Base-by-base conservation (phyloP, 139 green algal genomes). In the Chlorella ohadii region DNA sequence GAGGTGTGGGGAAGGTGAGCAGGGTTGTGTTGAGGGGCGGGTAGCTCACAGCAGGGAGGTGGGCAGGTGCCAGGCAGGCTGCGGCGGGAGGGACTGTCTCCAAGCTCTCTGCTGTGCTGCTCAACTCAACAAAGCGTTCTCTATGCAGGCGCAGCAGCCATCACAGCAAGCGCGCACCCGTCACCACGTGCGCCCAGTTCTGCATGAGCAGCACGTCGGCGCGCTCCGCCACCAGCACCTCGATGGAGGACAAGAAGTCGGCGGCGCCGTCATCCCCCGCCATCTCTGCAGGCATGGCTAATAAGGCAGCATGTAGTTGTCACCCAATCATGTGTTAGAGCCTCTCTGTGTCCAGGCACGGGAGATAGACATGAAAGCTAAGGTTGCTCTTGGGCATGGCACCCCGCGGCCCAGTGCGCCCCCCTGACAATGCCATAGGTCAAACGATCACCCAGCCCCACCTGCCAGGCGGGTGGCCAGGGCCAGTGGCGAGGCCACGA, bases 121-220 rank as follows among this genome's bases (percentile, higher is more conserved):
- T n/a, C n/a, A n/a, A n/a, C n/a, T n/a, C n/a, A n/a, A n/a, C n/a
- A n/a, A n/a, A n/a, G n/a, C n/a, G n/a, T n/a, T n/a, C n/a, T 6
- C 36, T 57, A 38, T 27, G 31, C 47, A 31, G 72, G 22, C 44
- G 16, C 27, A 11, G 41, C 36, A 34, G 71, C 13, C 39, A 22
- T 3, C 22, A 22, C 20, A 28, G 71, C 44, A 5, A 7, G 34
- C 72, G 27, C 78, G 7, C 47, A 92, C 91, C 92, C 55, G 87
- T 92, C 4, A 88, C 83, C 19, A 97, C 89, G 76, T 98, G 95
- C 23, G 84, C 64, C 92, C 93, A 95, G 78, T 96, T 94, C 90
- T 99, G 97, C 97, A 99, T 99, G 33, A 91, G 84, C 86, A 98
- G 89, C 36, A 99, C 88, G 85, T 99, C 96, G 5, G 92, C 90